Base-by-base conservation (phyloP, 768 basidiomycete species). In the Erythrobasidium yunnanense region DNA sequence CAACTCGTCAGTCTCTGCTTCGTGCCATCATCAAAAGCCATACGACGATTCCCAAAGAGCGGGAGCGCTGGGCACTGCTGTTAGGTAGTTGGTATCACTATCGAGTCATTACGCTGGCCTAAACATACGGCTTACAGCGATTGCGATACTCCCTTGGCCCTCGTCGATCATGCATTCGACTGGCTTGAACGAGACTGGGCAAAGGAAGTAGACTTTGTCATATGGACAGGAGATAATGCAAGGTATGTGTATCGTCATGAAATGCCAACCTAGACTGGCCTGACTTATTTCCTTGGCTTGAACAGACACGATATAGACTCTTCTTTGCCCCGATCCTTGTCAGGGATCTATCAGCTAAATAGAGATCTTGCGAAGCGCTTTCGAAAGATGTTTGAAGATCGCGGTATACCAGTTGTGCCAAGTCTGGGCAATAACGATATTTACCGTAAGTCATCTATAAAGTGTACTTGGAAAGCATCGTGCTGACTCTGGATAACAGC, bases 371-470 rank as follows among this genome's bases (percentile, higher is more conserved):
- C 85, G 13, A 75, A 74, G 35, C 83, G 81, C 74, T 90, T 95
- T 87, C 76, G 82, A 69, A 77, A 83, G 20, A 78, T 85, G n/a
- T 92, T 95, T 72, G 76, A 80, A 11, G 81, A 77, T 53, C 81
- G 79, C 13, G 84, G 49, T 2, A 63, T 92, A 35, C 84, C 87
- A 17, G 84, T 91, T 22, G 81, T 92, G 25, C 88, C 89, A 2
- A 87, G 83, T 76, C 78, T 95, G 66, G 89, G 89, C 23, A 92
- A 92, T 76, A 92, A 92, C 75, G 90, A 92, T 78, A 81, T 92
- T 53, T 90, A 87, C 49, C 58, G 66, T 67, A 25, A 49, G 66
- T n/a, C 4, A 6, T 29, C 18, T 6, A 25, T 55, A 18, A 22
- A 18, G 54, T 29, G 20, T 8, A 30, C 29, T 32, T 55, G n/a